Evolutionary conservation across 805 yeast species (phyloP), one percentile per base, ranked within the genome.

Genomic region (Metschnikowia koreensis): DNA sequence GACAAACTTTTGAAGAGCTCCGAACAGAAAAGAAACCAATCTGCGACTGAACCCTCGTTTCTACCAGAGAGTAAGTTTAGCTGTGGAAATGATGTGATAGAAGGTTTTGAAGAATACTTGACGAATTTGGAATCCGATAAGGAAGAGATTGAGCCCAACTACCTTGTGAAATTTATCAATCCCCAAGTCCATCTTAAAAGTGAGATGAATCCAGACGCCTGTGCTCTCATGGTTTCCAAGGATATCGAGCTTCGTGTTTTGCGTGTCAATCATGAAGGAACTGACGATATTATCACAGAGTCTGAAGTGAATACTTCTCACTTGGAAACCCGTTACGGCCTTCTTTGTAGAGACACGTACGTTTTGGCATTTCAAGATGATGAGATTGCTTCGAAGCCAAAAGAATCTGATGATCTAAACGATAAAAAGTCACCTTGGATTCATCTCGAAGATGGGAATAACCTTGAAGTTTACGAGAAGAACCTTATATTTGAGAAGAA

Each of bases 181-280:
- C 97, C 97, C 0, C 97, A 93, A 66, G 81, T 91, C 44, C 97
- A 92, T 64, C 60, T 82, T 26, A 69, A 74, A 10, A 75, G 82
- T 17, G 76, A 75, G 12, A 66, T 68, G 16, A 80, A 76, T 44
- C 74, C 72, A 0, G 68, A 76, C 12, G 70, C 81, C 1, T 80
- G 84, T 51, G 74, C 81, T 7, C 62, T 84, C 34, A 58, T 83
- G 2, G 72, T 84, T 3, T 79, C 87, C 0, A 77, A 79, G 55
- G 87, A 84, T 58, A 73, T 85, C 48, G 87, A 83, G 52, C 62
- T 80, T 52, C 79, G 85, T 47, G 72, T 81, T 7, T 67, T 83
- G 22, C 59, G 69, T 0, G 68, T 80, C 3, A 73, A 74, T 41
- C 73, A 74, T 38, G 72, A 71, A 15, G 77, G 76, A 13, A 72